A percentile compares a stretch with the other conserved stretches of the same genome.
Evolutionary conservation across 1,284 basidiomycete genomes (phyloP).

Genomic region (Ganoderma boninense): DNA sequence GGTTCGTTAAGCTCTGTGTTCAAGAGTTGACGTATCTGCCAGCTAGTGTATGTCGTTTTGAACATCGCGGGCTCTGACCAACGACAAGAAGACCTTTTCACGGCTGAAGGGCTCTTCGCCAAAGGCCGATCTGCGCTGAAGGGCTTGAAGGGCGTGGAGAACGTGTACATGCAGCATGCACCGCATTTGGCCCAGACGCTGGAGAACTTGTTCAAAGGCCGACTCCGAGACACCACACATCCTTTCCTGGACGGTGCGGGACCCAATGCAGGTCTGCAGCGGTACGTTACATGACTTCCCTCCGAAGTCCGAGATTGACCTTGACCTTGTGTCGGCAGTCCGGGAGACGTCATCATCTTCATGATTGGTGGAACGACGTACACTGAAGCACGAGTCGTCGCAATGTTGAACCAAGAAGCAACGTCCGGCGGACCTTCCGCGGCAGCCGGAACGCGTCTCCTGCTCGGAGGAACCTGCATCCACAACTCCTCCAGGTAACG

Average conservation of each 20-base stretch:
- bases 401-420: constrained; percentile 86
- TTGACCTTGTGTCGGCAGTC: constrained; percentile 54
- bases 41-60: constrained; percentile 94
- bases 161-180: constrained; percentile 98
- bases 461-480: constrained; percentile 92
- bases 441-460: constrained; percentile 68
- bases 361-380: constrained; percentile 96
- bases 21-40: constrained; percentile 17
- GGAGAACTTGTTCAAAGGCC: constrained; percentile 89
- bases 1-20: background rate
- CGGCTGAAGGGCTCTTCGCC: constrained; percentile 94
- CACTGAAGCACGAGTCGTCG: constrained; percentile 87
- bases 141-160: constrained; percentile 98
- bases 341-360: constrained; percentile 95
- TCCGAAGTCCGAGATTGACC: background rate
- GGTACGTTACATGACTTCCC: constrained; percentile 49
- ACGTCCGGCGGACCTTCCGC: constrained; percentile 53
- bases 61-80: constrained; percentile 97
- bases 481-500: constrained; percentile 90
- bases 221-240: constrained; percentile 88
- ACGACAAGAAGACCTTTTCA: constrained; percentile 97
- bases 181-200: constrained; percentile 94
- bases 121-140: constrained; percentile 96
- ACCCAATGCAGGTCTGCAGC: constrained; percentile 72
- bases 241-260: constrained; percentile 85